phyloP scores from a whole-genome alignment of 176 grass and related monocot genomes.

The Rhynchospora breviuscula region DNA sequence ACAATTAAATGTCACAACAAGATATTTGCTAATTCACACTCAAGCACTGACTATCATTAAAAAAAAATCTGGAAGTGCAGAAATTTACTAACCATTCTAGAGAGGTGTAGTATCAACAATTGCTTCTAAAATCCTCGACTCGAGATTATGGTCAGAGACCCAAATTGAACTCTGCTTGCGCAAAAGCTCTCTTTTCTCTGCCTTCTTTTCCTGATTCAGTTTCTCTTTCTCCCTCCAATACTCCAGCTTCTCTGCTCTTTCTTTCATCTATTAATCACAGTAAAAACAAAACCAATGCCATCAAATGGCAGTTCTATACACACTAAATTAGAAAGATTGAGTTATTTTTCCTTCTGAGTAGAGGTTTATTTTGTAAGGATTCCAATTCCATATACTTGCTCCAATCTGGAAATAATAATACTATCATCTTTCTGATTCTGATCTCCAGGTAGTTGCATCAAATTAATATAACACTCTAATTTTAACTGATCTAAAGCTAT shows the following conservation, averaged over 20 bases:
- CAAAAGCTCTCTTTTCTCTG: conserved; percentile 46
- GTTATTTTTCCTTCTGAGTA: background rate
- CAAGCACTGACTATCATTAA: background rate
- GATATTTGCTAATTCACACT: background rate
- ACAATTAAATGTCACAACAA: background rate
- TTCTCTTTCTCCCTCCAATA: conserved; percentile 69
- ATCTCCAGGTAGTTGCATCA: background rate
- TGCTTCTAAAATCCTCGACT: conserved; percentile 31
- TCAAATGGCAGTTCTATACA: background rate
- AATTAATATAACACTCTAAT: too few species aligned
- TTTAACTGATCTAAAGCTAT: background rate
- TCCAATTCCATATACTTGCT: background rate
- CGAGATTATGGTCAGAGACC: conserved; percentile 58
- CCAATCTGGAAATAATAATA: background rate
- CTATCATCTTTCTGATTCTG: background rate
- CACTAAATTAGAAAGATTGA: background rate
- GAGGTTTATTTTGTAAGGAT: background rate
- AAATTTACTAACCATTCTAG: conserved; percentile 21
- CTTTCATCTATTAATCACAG: conserved; percentile 55
- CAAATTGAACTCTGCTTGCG: conserved; percentile 49
- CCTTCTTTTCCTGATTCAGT: conserved; percentile 42
- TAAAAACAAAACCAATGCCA: background rate
- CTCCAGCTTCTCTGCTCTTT: conserved; percentile 81
- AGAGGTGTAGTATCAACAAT: conserved; percentile 34
- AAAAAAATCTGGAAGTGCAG: background rate